phyloP scores from a whole-genome alignment of 2,329 filamentous ascomycete genomes.

The Neodidymelliopsis sp. region DNA sequence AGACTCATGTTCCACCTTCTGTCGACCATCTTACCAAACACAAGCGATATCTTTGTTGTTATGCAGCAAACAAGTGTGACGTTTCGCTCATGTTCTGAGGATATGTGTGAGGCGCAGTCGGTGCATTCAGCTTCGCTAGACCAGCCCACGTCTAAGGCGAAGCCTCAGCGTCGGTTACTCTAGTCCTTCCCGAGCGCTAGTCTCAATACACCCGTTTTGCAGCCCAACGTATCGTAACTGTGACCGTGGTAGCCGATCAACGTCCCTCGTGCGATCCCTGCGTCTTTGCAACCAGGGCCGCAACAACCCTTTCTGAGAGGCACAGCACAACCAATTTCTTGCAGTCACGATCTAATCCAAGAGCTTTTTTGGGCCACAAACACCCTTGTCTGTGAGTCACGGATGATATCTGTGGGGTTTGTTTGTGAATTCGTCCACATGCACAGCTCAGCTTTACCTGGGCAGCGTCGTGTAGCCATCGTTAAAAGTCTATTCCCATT shows the following conservation, averaged over 20 bases:
- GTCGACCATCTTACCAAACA: background rate
- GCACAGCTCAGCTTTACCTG: background rate
- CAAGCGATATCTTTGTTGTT: background rate
- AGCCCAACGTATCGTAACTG: background rate
- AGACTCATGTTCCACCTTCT: background rate
- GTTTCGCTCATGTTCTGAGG: background rate
- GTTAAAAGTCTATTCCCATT: too few relatives aligned
- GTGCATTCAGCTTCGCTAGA: constrained; percentile 2
- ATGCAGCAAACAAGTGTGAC: constrained; percentile 1
- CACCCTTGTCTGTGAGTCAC: background rate
- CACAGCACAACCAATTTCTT: constrained; percentile 3
- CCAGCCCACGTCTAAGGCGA: constrained; percentile 13
- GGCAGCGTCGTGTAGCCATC: background rate
- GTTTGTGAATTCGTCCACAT: background rate
- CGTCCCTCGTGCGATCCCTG: constrained; percentile 1
- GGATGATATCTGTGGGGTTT: background rate
- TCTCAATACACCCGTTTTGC: constrained; percentile 13
- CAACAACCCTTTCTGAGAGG: constrained; percentile 7
- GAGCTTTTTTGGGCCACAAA: background rate
- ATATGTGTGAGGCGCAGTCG: constrained; percentile 8
- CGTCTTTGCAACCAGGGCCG: background rate
- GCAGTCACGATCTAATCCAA: background rate
- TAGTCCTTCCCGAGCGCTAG: constrained; percentile 3
- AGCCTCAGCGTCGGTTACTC: constrained; percentile 9
- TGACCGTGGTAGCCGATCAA: background rate